Base-by-base conservation (phyloP, 257 asterid species). In the Solanum appendiculatum region DNA sequence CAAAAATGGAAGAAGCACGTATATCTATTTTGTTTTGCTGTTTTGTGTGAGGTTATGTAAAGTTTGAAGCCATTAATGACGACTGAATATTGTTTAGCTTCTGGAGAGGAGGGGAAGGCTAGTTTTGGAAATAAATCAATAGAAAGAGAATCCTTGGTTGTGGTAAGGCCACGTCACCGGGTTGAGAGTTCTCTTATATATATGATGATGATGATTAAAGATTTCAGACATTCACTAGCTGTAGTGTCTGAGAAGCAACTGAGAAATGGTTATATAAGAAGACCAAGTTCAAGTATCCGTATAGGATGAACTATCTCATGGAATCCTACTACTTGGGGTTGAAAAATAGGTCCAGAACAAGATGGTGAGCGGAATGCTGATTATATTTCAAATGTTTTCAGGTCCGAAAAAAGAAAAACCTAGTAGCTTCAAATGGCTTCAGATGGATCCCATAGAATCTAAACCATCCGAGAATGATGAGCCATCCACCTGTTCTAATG, bases 261-360 rank as follows among this genome's bases (percentile, higher is more conserved):
- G 1, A 97, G 93, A 90, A 89, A 92, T 66, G 98, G 97, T 83
- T 85, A 91, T 63, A 56, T 92, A 16, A 84, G 88, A 44, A 91
- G 88, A 89, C 84, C 94, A 31, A 87, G 91, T 88, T 58, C 95
- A 2, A 87, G 93, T 78, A 93, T 93, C 89, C 92, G 84, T 60
- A 25, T 93, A 23, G 95, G 95, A 64, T 90, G 93, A 88, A 90
- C 93, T 40, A 88, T 93, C 85, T 94, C 97, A 3, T 95, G 96
- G 98, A 89, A 96, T 37, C 97, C 98, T 9, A 88, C 94, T 64
- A 89, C 91, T 31, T 94, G 98, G 95, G 94, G 96, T 77, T 91
- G 90, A 44, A 91, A 82, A 39, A 33, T 92, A 23, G 80, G 86
- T 70, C 44, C 91, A 10, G 89, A 40, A 37, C 86, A 73, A 14